phyloP scores from a whole-genome alignment of 257 asterid genomes.

The Solanum bulbocastanum region DNA sequence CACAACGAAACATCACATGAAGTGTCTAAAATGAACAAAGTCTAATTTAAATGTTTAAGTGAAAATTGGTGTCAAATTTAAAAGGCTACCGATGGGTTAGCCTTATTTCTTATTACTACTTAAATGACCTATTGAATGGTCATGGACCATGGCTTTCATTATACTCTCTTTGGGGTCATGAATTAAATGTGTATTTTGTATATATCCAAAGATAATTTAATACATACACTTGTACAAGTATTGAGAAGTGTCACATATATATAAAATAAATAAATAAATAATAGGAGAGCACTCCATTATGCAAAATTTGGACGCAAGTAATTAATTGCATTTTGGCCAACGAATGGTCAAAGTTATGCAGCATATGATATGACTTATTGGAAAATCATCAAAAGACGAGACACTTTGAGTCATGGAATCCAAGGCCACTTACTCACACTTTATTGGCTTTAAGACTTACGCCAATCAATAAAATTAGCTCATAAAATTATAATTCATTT shows the following conservation, averaged over 20 bases:
- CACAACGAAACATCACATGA: too few species aligned
- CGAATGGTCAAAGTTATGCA: neutral
- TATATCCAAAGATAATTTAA: neutral
- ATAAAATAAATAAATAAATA: too few species aligned
- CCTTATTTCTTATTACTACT: too few species aligned
- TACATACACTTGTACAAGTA: neutral
- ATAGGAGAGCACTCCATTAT: neutral
- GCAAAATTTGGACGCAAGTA: neutral
- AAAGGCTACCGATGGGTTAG: too few species aligned
- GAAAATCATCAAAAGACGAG: constrained; percentile 1
- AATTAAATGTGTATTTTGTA: neutral
- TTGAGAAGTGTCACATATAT: neutral
- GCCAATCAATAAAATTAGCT: too few species aligned
- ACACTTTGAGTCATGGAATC: too few species aligned
- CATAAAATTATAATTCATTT: too few species aligned
- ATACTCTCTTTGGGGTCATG: neutral
- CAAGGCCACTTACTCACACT: too few species aligned
- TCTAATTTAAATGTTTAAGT: too few species aligned
- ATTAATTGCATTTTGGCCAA: neutral
- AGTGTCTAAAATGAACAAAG: too few species aligned
- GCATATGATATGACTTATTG: neutral
- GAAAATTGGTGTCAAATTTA: too few species aligned
- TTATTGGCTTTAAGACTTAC: too few species aligned
- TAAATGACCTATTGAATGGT: neutral
- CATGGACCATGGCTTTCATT: neutral